Base-by-base conservation (phyloP, 108 stramenopile genomes). In the Nitzschia sp. region DNA sequence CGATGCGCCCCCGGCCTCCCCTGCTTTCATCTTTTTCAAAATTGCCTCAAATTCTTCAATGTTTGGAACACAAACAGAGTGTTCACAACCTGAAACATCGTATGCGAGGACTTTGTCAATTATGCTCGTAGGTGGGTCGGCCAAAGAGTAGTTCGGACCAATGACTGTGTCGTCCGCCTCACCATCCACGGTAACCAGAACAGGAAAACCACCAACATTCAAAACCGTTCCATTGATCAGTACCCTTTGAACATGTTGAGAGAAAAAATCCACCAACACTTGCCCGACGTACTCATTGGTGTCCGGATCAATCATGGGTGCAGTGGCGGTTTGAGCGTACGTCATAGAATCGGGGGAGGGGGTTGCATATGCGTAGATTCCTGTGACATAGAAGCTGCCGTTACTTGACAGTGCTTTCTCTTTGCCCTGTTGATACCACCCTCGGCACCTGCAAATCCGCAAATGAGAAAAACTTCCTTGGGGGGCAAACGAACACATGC, bases 11-110 rank as follows among this genome's bases (percentile, higher is more conserved):
- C 39, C 39, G 34, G 10, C 40, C 19, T 71, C 0, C 10, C 83
- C 83, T 38, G 12, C 24, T 25, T 71, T 78, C 80, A 83, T 85
- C 34, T 12, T 24, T 5, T 12, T 14, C 17, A 65, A 25, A 11
- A 73, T 41, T 3, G 6, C 64, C 12, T 56, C 44, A 40, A 65
- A 65, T 14, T 22, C 44, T 2, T 21, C 46, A 17, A 21, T 15
- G 21, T 61, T 56, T n/a, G 26, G 6, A 7, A 9, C 11, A 55
- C 72, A 73, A 11, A 22, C 56, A 25, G 22, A 43, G 6, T 10
- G 22, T 0, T 26, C 43, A 57, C 64, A 73, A 48, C 46, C 46
- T 50, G 53, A n/a, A 12, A 51, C n/a, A 24, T 73, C 64, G 21
- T 25, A 26, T 41, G 54, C 14, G 26, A 73, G 29, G 1, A 58